Conservation (phyloP, 1,284 basidiomycete genomes). For the Melampsora americana region DNA sequence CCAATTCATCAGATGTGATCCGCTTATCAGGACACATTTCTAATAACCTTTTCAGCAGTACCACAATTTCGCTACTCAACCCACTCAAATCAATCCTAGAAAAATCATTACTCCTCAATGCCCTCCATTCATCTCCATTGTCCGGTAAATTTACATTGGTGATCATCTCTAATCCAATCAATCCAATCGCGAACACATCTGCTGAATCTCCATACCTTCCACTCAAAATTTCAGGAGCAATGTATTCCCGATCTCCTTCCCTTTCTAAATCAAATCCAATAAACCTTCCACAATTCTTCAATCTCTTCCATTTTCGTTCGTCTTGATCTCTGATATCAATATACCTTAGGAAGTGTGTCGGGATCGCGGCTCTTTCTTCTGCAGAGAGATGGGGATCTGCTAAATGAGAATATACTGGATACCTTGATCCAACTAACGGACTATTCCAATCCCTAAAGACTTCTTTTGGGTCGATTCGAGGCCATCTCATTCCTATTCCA, state of each 20-base stretch:
- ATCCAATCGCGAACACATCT: conserved; percentile 96
- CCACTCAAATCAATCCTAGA: conserved; percentile 72
- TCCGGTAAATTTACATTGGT: conserved; percentile 95
- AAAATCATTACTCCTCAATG: conserved; percentile 86
- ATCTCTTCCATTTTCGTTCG: conserved; percentile 65
- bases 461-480: conserved; percentile 45
- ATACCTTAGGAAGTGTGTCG: conserved; percentile 45
- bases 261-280: conserved; percentile 70
- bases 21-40: conserved; percentile 47
- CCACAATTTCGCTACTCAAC: conserved; percentile 69
- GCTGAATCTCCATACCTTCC: conserved; percentile 88
- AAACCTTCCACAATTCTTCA: conserved; percentile 50
- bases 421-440: conserved; percentile 16
- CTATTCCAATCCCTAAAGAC: conserved; percentile 5
- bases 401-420: conserved; percentile 21
- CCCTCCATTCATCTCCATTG: conserved; percentile 92
- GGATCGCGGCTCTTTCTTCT: conserved; percentile 6
- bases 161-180: conserved; percentile 90
- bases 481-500: conserved; percentile 72
- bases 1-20: conserved; percentile 27
- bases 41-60: conserved; percentile 56
- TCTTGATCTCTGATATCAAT: conserved; percentile 23
- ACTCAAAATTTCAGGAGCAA: conserved; percentile 94
- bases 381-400: neutral
- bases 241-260: conserved; percentile 95